Evolutionary conservation across 306 rosid genomes (phyloP), one percentile per base, ranked within the genome.

Genomic region (Trifolium fragiferum): DNA sequence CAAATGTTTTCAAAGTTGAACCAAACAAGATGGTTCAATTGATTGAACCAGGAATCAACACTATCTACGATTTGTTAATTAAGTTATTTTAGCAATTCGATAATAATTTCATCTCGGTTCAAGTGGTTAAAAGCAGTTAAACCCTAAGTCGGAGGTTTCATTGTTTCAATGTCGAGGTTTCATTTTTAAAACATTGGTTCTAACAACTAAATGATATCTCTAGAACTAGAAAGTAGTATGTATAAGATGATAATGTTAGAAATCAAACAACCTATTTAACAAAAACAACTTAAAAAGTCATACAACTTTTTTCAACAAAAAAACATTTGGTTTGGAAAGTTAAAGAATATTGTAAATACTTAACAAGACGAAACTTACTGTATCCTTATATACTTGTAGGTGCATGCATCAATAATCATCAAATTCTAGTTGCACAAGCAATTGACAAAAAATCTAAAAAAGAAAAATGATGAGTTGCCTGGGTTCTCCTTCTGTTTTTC

Each of bases 401-500:
- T 67, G 40, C 57, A 23, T 44, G 57, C 72, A 67, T 67, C 37
- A 67, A 44, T 27, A 44, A 44, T 67, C 9, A 15, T 8, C 72
- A 43, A 23, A 30, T 21, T 20, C 13, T 21, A 43, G 55, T 21
- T 43, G 19, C 43, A 68, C 25, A 1, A 9, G 16, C 2, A 68
- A 27, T 44, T 44, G 43, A 69, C 47, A 15, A n/a, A 68, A 10
- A 30, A 68, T 68, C 12, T 47, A 43, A 23, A 32, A 13, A 63
- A 47, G 20, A 33, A 49, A 63, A 63, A 63, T 8, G 4, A 74
- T 50, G 5, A 65, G 25, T 37, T 51, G 57, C 14, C 23, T 37
- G 10, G 30, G 32, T 63, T 73, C 37, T 70, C 63, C 47, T 60
- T 49, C 60, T 55, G 21, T 14, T 50, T 70, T 72, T 35, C 55